These are phyloP conservation scores for Lasiodiplodia sp. DNA, from an alignment of 2,329 filamentous ascomycete species.

Conservation along the genomic window DNA sequence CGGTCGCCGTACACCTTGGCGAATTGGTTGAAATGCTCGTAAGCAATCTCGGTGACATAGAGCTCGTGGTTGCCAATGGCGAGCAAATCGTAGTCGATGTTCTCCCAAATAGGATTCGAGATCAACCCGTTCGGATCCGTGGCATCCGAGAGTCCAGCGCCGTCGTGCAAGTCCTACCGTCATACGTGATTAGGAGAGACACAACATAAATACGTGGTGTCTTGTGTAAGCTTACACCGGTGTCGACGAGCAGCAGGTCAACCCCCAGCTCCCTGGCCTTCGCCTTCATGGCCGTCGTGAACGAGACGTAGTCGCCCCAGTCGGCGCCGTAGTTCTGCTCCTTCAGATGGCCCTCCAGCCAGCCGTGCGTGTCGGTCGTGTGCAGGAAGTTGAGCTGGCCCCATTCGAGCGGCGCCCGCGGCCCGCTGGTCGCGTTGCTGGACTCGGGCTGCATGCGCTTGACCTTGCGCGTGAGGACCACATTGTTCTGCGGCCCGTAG, in stretches of 20 bases:
- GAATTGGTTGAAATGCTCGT: constrained; percentile 67
- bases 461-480: constrained; percentile 51
- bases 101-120: constrained; percentile 61
- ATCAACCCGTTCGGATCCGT: constrained; percentile 64
- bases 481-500: constrained; percentile 50
- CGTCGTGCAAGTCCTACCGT: constrained; percentile 68
- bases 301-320: constrained; percentile 71
- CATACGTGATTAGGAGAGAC: background rate
- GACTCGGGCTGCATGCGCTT: constrained; percentile 56
- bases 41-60: constrained; percentile 67
- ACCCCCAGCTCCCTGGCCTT: constrained; percentile 64
- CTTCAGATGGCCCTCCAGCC: constrained; percentile 68
- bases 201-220: background rate
- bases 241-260: constrained; percentile 68
- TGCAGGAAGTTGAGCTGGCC: constrained; percentile 72
- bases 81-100: constrained; percentile 62
- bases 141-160: constrained; percentile 68
- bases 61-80: constrained; percentile 71
- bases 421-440: constrained; percentile 47
- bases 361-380: constrained; percentile 68
- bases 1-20: constrained; percentile 63
- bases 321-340: constrained; percentile 70
- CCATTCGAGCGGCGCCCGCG: constrained; percentile 61
- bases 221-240: constrained; percentile 49
- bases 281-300: constrained; percentile 66